These are phyloP conservation scores for Sclerotinia sclerotiorum DNA, from an alignment of 2,329 filamentous ascomycete species.

Conservation along the genomic window DNA sequence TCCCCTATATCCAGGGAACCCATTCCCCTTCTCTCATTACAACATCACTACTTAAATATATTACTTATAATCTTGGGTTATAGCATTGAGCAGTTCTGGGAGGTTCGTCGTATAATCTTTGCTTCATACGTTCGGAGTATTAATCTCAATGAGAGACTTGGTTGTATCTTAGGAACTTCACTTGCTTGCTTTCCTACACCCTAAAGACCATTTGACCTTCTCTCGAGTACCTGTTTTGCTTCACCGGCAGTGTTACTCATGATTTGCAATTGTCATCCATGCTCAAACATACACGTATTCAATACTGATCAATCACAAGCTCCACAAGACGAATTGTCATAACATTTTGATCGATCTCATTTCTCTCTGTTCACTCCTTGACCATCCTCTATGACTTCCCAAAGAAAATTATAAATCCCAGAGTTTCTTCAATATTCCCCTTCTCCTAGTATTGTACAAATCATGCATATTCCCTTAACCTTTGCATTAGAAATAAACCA, in stretches of 20 bases:
- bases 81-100: too few relatives aligned
- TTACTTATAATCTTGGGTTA: too few relatives aligned
- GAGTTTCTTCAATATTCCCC: neutral
- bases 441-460: neutral
- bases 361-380: neutral
- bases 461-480: neutral
- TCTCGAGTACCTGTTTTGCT: neutral
- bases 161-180: too few relatives aligned
- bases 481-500: conserved; percentile 1
- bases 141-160: neutral
- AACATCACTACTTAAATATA: too few relatives aligned
- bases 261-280: neutral
- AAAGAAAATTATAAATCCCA: conserved; percentile 1
- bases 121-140: neutral
- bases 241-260: neutral
- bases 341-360: neutral
- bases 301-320: neutral
- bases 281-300: neutral
- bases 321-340: neutral
- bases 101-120: too few relatives aligned
- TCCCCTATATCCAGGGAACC: too few relatives aligned
- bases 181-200: neutral
- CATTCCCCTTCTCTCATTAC: too few relatives aligned
- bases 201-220: neutral
- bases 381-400: neutral